These are phyloP conservation scores for Curvularia sp. DNA, from an alignment of 2,329 filamentous ascomycete genomes.

Conservation along the genomic window DNA sequence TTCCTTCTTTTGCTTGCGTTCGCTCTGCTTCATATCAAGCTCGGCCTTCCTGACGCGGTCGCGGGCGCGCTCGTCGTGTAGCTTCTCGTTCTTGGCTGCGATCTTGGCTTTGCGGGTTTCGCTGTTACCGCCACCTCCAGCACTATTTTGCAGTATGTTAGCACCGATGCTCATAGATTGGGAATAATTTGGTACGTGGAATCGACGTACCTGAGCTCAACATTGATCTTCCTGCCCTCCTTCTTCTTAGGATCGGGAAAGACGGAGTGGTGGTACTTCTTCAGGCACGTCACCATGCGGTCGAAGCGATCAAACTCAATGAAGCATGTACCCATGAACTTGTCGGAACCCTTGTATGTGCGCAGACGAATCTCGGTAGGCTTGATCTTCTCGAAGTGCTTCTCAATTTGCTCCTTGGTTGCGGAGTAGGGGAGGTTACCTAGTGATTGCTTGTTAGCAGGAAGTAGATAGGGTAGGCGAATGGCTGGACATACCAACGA, in stretches of 20 bases:
- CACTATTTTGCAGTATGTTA: conserved; percentile 56
- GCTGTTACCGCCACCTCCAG: conserved; percentile 84
- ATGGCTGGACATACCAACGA: conserved; percentile 64
- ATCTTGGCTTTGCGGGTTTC: conserved; percentile 77
- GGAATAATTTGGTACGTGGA: background rate
- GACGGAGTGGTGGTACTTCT: conserved; percentile 84
- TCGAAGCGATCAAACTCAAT: conserved; percentile 87
- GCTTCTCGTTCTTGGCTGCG: conserved; percentile 81
- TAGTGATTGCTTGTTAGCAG: conserved; percentile 37
- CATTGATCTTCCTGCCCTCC: conserved; percentile 78
- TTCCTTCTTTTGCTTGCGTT: conserved; percentile 52
- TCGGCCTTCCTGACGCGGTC: conserved; percentile 56
- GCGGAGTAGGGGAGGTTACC: conserved; percentile 90
- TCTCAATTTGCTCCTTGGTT: conserved; percentile 70
- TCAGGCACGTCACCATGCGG: conserved; percentile 90
- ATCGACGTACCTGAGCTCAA: conserved; percentile 77
- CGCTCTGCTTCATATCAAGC: conserved; percentile 50
- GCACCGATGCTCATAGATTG: conserved; percentile 6
- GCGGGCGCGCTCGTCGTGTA: conserved; percentile 71
- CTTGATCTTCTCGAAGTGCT: conserved; percentile 79
- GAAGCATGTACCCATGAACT: conserved; percentile 57
- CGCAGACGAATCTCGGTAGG: conserved; percentile 69
- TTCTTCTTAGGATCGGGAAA: conserved; percentile 68
- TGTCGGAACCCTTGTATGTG: conserved; percentile 48
- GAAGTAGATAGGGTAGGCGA: background rate